Base-by-base conservation (phyloP, 1,284 basidiomycete species). In the Porodaedalea pini region DNA sequence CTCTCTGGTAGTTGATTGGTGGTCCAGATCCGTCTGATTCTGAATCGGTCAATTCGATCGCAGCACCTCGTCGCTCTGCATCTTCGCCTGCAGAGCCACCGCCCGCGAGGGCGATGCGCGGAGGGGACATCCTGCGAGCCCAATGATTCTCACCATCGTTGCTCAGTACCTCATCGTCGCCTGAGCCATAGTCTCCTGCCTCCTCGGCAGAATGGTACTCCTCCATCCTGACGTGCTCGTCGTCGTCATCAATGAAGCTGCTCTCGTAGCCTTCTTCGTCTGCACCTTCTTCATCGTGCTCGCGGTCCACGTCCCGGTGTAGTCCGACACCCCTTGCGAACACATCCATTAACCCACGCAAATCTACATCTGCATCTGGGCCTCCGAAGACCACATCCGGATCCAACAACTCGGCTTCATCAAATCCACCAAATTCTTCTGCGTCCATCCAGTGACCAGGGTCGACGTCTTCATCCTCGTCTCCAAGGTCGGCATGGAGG, bases 391-490 rank as follows among this genome's bases (percentile, higher is more conserved):
- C 66, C 55, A 73, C 70, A 64, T 71, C 75, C 7, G 69, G 75
- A 0, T 70, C n/a, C n/a, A n/a, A n/a, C n/a, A n/a, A n/a, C n/a
- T n/a, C 76, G 4, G 69, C 60, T 66, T 69, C 66, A 45, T 66
- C 56, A 65, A 73, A 54, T 60, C 74, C 60, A 62, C 76, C 64
- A 53, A 75, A 65, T 59, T 73, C 66, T 64, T 76, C 60, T 63
- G 75, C 64, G 61, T 74, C 61, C 67, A 72, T 51, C 69, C 71
- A 60, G 61, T 69, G 25, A 61, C 69, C 21, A 70, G 69, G 23
- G 66, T 75, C 63, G 27, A 72, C 57, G 64, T 74, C 59, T 63
- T 66, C 41, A 51, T 76, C 65, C 49, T 53, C 60, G 21, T 65
- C 64, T 15, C 53, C 49, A 6, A 32, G 51, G 32, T 57, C 34